Conservation (phyloP, 2,329 filamentous ascomycete genomes). For the Byssoonygena ceratinophila region DNA sequence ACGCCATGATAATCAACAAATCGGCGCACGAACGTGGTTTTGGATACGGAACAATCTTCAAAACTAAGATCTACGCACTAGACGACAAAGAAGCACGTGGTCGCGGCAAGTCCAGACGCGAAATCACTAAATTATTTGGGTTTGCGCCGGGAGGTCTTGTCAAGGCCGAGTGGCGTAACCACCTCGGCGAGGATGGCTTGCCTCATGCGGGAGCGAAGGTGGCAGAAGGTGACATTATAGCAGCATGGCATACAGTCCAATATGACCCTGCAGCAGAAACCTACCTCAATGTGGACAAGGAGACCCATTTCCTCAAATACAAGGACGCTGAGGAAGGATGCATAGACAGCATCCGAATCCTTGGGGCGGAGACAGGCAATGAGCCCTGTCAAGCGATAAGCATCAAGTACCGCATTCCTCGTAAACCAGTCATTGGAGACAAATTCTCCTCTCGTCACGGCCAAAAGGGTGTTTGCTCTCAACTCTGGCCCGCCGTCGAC, state of each 20-base stretch:
- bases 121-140: conserved; percentile 73
- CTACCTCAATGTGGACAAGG: conserved; percentile 72
- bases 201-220: conserved; percentile 70
- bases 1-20: conserved; percentile 99
- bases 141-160: conserved; percentile 71
- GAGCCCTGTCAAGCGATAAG: conserved; percentile 81
- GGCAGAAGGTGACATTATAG: conserved; percentile 70
- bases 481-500: conserved; percentile 86
- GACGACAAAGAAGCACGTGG: conserved; percentile 63
- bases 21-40: conserved; percentile 93
- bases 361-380: conserved; percentile 71
- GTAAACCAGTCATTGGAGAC: conserved; percentile 87
- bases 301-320: conserved; percentile 85
- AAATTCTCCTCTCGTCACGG: conserved; percentile 98
- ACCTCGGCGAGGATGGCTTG: conserved; percentile 78
- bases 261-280: conserved; percentile 60
- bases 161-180: conserved; percentile 57
- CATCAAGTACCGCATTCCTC: conserved; percentile 84
- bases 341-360: conserved; percentile 83
- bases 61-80: conserved; percentile 83
- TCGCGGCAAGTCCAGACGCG: conserved; percentile 54
- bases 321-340: conserved; percentile 83
- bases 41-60: conserved; percentile 92
- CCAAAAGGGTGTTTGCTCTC: conserved; percentile 92
- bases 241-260: conserved; percentile 79